Conservation (phyloP, 768 basidiomycete species). For the Lactarius quietus region DNA sequence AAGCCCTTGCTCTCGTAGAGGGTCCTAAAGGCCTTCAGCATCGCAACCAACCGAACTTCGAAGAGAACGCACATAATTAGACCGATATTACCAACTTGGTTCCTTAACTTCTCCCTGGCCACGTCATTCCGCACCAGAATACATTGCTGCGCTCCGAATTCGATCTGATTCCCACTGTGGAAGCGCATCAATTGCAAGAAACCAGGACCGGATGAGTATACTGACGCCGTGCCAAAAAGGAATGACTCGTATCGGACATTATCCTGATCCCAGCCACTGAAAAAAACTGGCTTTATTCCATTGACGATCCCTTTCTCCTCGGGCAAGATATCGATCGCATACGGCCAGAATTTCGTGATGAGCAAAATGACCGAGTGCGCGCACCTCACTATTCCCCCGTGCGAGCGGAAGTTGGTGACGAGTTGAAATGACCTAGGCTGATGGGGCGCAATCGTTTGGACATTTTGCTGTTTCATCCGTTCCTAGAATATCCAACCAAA, state of each 20-base stretch:
- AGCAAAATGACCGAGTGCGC: conserved; percentile 34
- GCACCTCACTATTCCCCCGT: conserved; percentile 35
- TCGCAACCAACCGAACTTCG: background rate
- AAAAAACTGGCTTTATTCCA: conserved; percentile 32
- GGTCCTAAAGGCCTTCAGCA: conserved; percentile 33
- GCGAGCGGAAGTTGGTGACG: conserved; percentile 36
- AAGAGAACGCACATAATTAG: conserved; percentile 19
- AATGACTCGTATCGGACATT: conserved; percentile 36
- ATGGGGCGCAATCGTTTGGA: background rate
- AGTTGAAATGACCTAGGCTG: conserved; percentile 33
- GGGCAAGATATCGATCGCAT: conserved; percentile 34
- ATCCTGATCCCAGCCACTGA: conserved; percentile 31
- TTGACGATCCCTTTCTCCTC: conserved; percentile 34
- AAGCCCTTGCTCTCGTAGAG: conserved; percentile 61
- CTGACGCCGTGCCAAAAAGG: conserved; percentile 33
- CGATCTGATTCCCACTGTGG: conserved; percentile 24
- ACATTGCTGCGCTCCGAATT: conserved; percentile 34
- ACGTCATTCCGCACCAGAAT: conserved; percentile 36
- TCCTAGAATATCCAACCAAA: background rate
- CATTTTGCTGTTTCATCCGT: conserved; percentile 2
- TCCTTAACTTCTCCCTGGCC: conserved; percentile 30
- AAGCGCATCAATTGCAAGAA: conserved; percentile 7
- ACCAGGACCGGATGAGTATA: background rate
- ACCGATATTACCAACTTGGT: conserved; percentile 32
- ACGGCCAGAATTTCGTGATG: conserved; percentile 32